Base-by-base conservation (phyloP, 768 basidiomycete species). In the Mycena maculata region DNA sequence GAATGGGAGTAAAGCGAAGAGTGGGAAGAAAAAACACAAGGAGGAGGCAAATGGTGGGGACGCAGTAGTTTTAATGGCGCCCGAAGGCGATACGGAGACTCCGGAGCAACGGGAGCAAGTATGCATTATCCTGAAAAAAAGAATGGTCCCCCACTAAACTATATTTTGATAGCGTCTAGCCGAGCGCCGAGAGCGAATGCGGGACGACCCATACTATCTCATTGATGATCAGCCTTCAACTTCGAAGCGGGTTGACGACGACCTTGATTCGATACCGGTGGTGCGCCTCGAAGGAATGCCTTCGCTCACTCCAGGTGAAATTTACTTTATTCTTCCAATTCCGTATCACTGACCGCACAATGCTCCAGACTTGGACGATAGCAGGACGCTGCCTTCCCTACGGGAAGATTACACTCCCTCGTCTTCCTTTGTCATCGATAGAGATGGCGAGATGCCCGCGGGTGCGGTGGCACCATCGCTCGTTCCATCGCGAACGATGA, bases 191-290 rank as follows among this genome's bases (percentile, higher is more conserved):
- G 95, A 91, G 54, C 88, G 90, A 65, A 82, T 90, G 68, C 87
- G 88, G 42, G 93, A 95, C 68, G 95, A 99, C 75, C 96, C 96
- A 5, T 98, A 95, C 79, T 96, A 98, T 77, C 90, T 98, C 69
- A 84, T 90, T 41, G 92, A 93, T 69, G 87, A 88, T 44, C 79
- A 76, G 59, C 81, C 86, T 28, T 66, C 69, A 28, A 58, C 64
- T 18, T 74, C 83, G 69, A 81, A 78, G 60, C 68, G 75, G 28
- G 56, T 64, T 27, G 67, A 78, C 10, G 85, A 88, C 15, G 94
- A 98, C 74, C 70, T 98, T n/a, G 95, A 98, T 72, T 87, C 90
- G 11, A 98, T 99, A 78, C 96, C 97, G 1, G 88, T 99, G 25
- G 94, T 98, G 31, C 87, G 83, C 66, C 79, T 99, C 49, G 93